phyloP scores from a whole-genome alignment of 1,139 yeast genomes.

The Geotrichum citri-aurantii region DNA sequence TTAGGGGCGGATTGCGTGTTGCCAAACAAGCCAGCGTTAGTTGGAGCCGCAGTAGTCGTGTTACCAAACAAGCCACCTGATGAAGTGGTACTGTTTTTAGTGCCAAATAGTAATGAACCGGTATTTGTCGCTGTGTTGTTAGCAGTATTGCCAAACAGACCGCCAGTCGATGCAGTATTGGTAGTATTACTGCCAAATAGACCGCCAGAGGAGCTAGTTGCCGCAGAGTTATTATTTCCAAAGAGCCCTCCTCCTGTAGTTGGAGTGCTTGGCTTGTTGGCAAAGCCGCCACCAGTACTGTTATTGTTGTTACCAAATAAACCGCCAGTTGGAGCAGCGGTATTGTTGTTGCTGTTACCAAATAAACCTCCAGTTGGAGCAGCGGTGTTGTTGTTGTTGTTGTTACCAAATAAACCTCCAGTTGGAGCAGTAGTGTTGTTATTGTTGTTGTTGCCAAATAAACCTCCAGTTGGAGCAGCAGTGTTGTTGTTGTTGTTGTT shows the following conservation, averaged over 20 bases:
- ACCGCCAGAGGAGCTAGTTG: slow-evolving; percentile 22
- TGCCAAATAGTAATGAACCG: slow-evolving; percentile 17
- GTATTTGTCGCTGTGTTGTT: slow-evolving; percentile 17
- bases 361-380: not conserved
- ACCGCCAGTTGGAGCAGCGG: not conserved
- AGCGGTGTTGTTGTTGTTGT: not conserved
- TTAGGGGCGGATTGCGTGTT: slow-evolving; percentile 12
- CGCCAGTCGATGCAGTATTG: slow-evolving; percentile 17
- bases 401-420: not conserved
- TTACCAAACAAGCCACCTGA: slow-evolving; percentile 32
- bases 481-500: not conserved
- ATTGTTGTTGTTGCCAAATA: not conserved
- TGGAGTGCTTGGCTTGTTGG: not conserved
- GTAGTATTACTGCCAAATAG: slow-evolving; percentile 22
- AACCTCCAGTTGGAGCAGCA: not conserved
- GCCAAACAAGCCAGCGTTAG: slow-evolving; percentile 30
- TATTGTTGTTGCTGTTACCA: not conserved
- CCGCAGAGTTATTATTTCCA: slow-evolving; percentile 7
- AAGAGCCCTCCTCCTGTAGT: not conserved
- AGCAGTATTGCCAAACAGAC: slow-evolving; percentile 25
- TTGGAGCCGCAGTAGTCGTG: slow-evolving; percentile 10
- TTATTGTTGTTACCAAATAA: not conserved
- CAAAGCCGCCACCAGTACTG: not conserved
- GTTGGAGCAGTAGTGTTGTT: not conserved
- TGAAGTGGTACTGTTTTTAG: no score